A percentile compares a stretch with the other conserved stretches of the same genome.
These are phyloP conservation scores for Lophiotrema nucula DNA, from an alignment of 495 filamentous ascomycete genomes.

Conservation along the genomic window DNA sequence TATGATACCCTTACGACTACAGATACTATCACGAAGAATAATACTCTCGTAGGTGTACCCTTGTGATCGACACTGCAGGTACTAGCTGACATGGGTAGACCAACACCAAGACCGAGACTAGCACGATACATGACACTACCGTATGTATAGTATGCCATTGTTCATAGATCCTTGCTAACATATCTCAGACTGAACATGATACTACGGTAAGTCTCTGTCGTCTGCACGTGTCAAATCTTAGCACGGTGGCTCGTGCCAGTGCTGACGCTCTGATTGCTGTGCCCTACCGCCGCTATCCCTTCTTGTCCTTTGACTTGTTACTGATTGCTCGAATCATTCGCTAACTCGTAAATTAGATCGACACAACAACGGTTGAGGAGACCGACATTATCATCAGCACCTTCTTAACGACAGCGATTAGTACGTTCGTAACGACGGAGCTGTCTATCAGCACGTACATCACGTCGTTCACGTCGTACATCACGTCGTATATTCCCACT, in stretches of 20 bases:
- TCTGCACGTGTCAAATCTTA: too few species aligned
- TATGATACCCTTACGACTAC: neutral
- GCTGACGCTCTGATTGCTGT: too few species aligned
- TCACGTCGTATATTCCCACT: neutral
- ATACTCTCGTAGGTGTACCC: neutral
- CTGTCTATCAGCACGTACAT: neutral
- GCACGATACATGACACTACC: neutral
- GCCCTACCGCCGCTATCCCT: too few species aligned
- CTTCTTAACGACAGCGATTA: neutral
- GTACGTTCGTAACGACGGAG: constrained; percentile 3
- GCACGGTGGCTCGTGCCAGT: neutral
- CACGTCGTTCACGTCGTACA: neutral
- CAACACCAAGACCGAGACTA: constrained; percentile 1
- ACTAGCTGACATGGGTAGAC: neutral
- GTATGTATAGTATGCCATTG: neutral
- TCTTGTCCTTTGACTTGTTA: too few species aligned
- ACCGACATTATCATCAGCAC: neutral
- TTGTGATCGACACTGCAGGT: neutral
- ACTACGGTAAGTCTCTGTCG: neutral
- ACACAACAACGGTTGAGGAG: neutral
- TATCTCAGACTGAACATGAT: neutral
- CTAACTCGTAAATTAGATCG: too few species aligned
- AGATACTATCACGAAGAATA: neutral
- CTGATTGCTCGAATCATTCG: too few species aligned
- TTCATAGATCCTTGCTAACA: neutral